Evolutionary conservation across 164 flowering plant genomes (phyloP), one percentile per base, ranked within the genome.

Genomic region (Kalanchoe fedtschenkoi): DNA sequence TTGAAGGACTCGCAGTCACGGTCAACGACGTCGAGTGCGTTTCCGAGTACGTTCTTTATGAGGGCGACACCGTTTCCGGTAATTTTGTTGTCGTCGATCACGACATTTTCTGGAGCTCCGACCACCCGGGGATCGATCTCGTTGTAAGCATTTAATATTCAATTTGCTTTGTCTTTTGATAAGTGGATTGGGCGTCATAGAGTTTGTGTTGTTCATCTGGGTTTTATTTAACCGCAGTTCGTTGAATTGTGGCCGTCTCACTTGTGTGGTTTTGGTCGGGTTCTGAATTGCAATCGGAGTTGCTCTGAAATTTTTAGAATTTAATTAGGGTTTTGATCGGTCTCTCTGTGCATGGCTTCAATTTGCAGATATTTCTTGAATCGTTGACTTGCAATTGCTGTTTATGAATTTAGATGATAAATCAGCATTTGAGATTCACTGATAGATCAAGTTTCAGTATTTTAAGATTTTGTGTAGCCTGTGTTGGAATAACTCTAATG

Each of bases 121-220:
- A 62, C 24, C 65, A 62, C 16, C 65, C 70, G 19, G 70, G 70
- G 15, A 56, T 67, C 57, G 70, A 67, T 37, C 63, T 67, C 61
- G 29, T 63, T 42, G 70, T 67, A 55, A 61, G 65, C 2, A 22
- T 30, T 34, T 59, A 9, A 3, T 19, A 0, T 39, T 41, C 21
- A 13, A 33, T 34, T 16, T 8, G 2, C 21, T 30, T 32, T 37
- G 28, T 8, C 11, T 54, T 34, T 13, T 47, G 28, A 6, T 15
- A 6, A 34, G 24, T 38, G 6, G 58, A 32, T 29, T 1, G 21
- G 39, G 39, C 54, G 24, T 21, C n/a, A 2, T 19, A 3, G 28
- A n/a, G 9, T 51, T 51, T 5, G 9, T 51, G 24, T 22, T 5
- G 1, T 19, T 51, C 26, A 10, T 17, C 39, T 37, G 39, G 39